phyloP scores from a whole-genome alignment of 208 protist genomes.

The Trypanosoma grayi region DNA sequence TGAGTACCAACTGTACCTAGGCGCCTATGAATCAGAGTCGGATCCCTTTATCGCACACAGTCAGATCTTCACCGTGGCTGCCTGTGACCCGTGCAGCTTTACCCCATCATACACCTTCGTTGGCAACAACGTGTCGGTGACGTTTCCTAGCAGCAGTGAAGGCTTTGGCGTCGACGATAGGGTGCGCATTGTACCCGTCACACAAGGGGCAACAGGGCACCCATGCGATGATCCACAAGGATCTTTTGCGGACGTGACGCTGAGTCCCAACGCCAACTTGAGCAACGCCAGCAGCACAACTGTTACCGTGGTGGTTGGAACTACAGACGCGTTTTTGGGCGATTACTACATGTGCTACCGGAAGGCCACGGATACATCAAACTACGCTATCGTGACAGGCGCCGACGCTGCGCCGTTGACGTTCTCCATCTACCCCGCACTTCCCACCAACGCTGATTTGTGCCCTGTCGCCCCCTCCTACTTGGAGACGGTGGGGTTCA shows the following conservation, averaged over 20 bases:
- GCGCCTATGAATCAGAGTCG: slow-evolving; percentile 25
- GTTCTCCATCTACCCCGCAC: slow-evolving; percentile 76
- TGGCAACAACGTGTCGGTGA: slow-evolving; percentile 37
- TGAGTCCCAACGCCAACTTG: slow-evolving; percentile 31
- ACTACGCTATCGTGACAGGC: slow-evolving; percentile 58
- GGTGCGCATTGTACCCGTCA: slow-evolving; percentile 65
- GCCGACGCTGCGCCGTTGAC: slow-evolving; percentile 24
- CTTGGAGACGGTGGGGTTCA: slow-evolving; percentile 66
- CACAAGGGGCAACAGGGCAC: slow-evolving; percentile 32
- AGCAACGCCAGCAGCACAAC: slow-evolving; percentile 32
- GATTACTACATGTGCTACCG: slow-evolving; percentile 88
- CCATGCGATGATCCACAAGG: slow-evolving; percentile 41
- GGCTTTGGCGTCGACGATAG: slow-evolving; percentile 45
- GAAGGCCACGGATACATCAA: slow-evolving; percentile 3
- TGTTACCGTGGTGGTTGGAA: slow-evolving; percentile 48
- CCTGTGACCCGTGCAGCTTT: slow-evolving; percentile 81
- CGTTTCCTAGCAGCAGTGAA: slow-evolving; percentile 47
- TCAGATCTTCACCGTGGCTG: slow-evolving; percentile 43
- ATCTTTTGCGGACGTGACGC: slow-evolving; percentile 50
- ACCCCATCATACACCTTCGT: slow-evolving; percentile 61
- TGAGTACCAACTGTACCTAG: slow-evolving; percentile 64
- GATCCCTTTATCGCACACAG: slow-evolving; percentile 59
- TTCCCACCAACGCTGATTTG: slow-evolving; percentile 24
- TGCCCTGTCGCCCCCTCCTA: slow-evolving; percentile 34
- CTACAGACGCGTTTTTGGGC: slow-evolving; percentile 44